Evolutionary conservation across 257 asterid species (phyloP).

Genomic region (Solanum boliviense): DNA sequence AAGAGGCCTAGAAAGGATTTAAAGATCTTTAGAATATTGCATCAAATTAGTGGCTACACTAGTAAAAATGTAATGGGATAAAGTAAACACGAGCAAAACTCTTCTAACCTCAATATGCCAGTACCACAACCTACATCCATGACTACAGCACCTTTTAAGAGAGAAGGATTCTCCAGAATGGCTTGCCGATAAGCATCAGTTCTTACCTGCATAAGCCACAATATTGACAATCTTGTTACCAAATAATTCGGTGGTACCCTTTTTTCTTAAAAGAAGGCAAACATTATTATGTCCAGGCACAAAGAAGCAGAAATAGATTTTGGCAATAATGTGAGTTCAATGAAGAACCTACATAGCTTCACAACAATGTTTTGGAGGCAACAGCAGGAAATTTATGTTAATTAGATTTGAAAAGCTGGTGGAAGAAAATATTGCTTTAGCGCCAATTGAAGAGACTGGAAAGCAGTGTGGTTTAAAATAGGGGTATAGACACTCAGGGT

Average conservation of each 20-base stretch:
- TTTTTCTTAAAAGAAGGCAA: neutral
- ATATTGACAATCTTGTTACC: neutral
- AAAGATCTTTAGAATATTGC: neutral
- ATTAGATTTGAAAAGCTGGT: neutral
- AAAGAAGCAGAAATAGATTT: neutral
- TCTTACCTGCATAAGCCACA: constrained; percentile 47
- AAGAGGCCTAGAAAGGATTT: neutral
- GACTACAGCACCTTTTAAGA: constrained; percentile 55
- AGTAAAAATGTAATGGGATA: neutral
- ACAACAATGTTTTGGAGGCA: neutral
- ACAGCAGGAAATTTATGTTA: neutral
- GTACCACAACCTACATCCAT: constrained; percentile 99
- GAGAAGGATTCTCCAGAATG: constrained; percentile 75
- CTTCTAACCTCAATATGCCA: constrained; percentile 76
- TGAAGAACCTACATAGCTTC: neutral
- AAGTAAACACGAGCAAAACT: neutral
- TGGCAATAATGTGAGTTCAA: neutral
- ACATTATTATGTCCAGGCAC: neutral
- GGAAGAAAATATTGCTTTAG: neutral
- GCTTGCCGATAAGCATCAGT: constrained; percentile 86
- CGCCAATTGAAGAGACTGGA: neutral
- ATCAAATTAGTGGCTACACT: neutral
- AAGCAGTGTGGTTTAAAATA: neutral
- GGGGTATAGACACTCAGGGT: neutral
- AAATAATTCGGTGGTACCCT: neutral